Conservation (phyloP, 148 eudicot species). For the Pharnaceum exiguum region DNA sequence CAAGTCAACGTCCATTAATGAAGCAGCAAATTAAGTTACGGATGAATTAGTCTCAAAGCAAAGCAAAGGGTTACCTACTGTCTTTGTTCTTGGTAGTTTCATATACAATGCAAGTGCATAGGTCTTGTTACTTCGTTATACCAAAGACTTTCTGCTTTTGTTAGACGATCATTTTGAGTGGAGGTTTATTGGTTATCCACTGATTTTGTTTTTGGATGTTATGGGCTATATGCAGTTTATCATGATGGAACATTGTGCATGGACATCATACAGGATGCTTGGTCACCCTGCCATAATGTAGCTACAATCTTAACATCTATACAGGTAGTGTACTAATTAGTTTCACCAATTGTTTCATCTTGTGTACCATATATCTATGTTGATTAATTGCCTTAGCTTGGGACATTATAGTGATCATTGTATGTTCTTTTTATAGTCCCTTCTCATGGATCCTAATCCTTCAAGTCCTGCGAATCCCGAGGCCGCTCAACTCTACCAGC, state of each 20-base stretch:
- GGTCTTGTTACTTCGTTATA: no score
- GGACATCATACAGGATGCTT: slow-evolving; percentile 37
- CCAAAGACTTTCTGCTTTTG: no score
- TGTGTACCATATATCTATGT: neutral
- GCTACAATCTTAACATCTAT: slow-evolving; percentile 35
- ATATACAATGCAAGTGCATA: no score
- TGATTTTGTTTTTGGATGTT: neutral
- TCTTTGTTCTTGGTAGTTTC: no score
- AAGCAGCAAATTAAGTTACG: no score
- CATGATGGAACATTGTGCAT: slow-evolving; percentile 35
- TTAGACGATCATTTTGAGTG: neutral
- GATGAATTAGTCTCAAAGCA: no score
- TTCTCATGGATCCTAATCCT: slow-evolving; percentile 35
- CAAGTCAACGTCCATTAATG: slow-evolving; percentile 6
- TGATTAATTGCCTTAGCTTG: neutral
- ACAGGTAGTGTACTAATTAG: slow-evolving; percentile 16
- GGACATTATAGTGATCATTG: neutral
- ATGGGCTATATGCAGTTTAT: slow-evolving; percentile 18
- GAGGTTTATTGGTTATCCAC: neutral
- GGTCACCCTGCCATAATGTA: slow-evolving; percentile 38
- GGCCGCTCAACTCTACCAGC: slow-evolving; percentile 36
- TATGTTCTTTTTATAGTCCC: slow-evolving; percentile 26
- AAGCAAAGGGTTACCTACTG: no score
- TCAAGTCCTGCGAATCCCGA: slow-evolving; percentile 38
- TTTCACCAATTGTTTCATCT: neutral